phyloP scores from a whole-genome alignment of 2,329 filamentous ascomycete genomes.

The Penicillium oxalicum region DNA sequence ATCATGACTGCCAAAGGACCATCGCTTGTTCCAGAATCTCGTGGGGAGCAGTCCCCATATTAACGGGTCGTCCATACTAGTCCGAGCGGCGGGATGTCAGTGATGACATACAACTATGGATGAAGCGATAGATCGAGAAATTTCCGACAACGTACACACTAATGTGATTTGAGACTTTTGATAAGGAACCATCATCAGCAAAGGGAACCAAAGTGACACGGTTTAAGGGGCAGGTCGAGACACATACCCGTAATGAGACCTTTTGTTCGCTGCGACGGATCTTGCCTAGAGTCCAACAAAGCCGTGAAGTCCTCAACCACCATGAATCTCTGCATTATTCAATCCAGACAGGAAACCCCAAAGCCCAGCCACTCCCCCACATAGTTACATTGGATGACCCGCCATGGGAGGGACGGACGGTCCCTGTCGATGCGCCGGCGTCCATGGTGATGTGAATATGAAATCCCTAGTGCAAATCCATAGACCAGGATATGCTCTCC shows the following conservation, averaged over 20 bases:
- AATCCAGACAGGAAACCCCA: slow-evolving; percentile 70
- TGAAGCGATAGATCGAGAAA: slow-evolving; percentile 12
- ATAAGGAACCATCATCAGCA: slow-evolving; percentile 2
- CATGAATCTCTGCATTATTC: slow-evolving; percentile 69
- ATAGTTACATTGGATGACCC: slow-evolving; percentile 69
- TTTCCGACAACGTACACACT: slow-evolving; percentile 65
- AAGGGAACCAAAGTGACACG: neutral
- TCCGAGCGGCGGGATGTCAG: slow-evolving; percentile 25
- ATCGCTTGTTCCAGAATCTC: slow-evolving; percentile 70
- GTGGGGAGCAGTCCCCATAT: slow-evolving; percentile 86
- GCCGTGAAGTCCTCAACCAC: slow-evolving; percentile 67
- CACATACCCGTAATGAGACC: slow-evolving; percentile 76
- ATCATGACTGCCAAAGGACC: slow-evolving; percentile 87
- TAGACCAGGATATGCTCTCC: slow-evolving; percentile 12
- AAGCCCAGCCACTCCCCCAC: slow-evolving; percentile 62
- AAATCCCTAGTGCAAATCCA: slow-evolving; percentile 20
- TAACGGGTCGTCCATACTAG: slow-evolving; percentile 84
- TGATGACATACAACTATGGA: slow-evolving; percentile 11
- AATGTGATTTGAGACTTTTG: slow-evolving; percentile 77
- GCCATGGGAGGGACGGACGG: slow-evolving; percentile 52
- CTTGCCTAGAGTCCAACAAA: slow-evolving; percentile 65
- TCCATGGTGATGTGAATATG: slow-evolving; percentile 29
- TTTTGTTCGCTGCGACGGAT: slow-evolving; percentile 60
- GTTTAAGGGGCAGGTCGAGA: neutral
- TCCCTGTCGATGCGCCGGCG: slow-evolving; percentile 40